Evolutionary conservation across 1,139 yeast genomes (phyloP).

Genomic region (Diutina neorugosa): DNA sequence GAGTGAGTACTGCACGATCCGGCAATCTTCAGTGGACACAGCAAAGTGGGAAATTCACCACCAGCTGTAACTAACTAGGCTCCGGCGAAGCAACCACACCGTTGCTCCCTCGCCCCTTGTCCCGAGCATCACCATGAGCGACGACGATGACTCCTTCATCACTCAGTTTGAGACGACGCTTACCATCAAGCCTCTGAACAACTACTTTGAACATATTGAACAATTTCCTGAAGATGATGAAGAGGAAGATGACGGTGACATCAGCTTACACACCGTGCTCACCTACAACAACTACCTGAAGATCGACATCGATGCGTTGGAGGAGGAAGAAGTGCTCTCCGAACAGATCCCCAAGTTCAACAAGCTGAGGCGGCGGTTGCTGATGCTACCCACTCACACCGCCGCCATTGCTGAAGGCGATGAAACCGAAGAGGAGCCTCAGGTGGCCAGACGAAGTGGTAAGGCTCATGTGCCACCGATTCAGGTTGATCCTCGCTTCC

Average conservation of each 20-base stretch:
- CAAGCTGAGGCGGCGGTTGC: slow-evolving; percentile 4
- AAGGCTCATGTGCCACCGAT: not conserved
- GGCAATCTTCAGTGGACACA: not conserved
- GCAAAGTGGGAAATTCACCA: not conserved
- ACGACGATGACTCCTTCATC: slow-evolving; percentile 34
- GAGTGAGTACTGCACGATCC: not conserved
- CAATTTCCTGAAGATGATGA: slow-evolving; percentile 7
- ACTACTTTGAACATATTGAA: slow-evolving; percentile 9
- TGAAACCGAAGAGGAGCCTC: not conserved
- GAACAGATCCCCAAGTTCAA: slow-evolving; percentile 27
- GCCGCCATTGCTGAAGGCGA: not conserved
- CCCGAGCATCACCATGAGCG: slow-evolving; percentile 8
- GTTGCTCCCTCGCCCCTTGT: not conserved
- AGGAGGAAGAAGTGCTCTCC: slow-evolving; percentile 20
- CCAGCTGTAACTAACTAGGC: not conserved
- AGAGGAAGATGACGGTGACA: slow-evolving; percentile 14
- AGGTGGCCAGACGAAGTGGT: not conserved
- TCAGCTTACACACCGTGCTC: slow-evolving; percentile 2
- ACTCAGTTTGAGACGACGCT: slow-evolving; percentile 38
- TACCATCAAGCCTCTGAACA: slow-evolving; percentile 8
- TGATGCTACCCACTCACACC: slow-evolving; percentile 1
- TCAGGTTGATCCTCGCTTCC: not conserved
- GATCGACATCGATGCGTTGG: slow-evolving; percentile 21
- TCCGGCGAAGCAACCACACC: not conserved
- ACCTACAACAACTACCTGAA: slow-evolving; percentile 14